Evolutionary conservation across 2,329 filamentous ascomycete genomes (phyloP), one percentile per base, ranked within the genome.

Genomic region (Neofusicoccum laricinum): DNA sequence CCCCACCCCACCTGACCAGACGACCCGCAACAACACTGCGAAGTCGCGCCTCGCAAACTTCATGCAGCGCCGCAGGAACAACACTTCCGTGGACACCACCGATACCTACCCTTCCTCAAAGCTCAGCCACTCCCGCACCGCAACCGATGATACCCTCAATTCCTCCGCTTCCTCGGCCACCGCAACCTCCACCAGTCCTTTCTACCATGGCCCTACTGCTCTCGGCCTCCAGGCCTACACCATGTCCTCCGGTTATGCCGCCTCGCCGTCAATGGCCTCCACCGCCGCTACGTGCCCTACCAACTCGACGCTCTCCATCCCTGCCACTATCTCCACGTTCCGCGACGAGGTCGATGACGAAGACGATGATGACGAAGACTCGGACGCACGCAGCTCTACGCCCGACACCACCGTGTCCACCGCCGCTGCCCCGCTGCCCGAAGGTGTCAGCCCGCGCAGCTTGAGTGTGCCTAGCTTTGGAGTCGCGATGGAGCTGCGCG

Each of bases 11-110:
- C 53, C 53, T n/a, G 53, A 30, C 8, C 38, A 15, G 10, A 41
- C 14, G 25, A 50, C 12, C 10, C 53, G 53, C 25, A 57, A 12
- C 53, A 43, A 43, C 53, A 55, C 50, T 6, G 4, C 53, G 21
- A 57, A 45, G 15, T 15, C 36, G 5, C 53, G 53, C 21, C 38
- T 57, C 12, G 38, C 38, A 10, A 32, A 30, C 21, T 57, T 57
- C 53, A 57, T 57, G 53, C 53, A 43, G 38, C 53, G 53, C 25
- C 53, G 53, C 19, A 41, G 53, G 53, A 57, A 57, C 21, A 57
- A 57, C 21, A 12, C n/a, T 14, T 57, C 53, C 7, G 14, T 57
- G 21, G 53, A 57, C 38, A 43, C 53, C 4, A 19, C 40, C 3
- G 38, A 41, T 7, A 57, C 53, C 10, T 32, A 43, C 6, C 25